Evolutionary conservation across 2,329 filamentous ascomycete genomes (phyloP).

Genomic region (Emericellopsis cladophorae): DNA sequence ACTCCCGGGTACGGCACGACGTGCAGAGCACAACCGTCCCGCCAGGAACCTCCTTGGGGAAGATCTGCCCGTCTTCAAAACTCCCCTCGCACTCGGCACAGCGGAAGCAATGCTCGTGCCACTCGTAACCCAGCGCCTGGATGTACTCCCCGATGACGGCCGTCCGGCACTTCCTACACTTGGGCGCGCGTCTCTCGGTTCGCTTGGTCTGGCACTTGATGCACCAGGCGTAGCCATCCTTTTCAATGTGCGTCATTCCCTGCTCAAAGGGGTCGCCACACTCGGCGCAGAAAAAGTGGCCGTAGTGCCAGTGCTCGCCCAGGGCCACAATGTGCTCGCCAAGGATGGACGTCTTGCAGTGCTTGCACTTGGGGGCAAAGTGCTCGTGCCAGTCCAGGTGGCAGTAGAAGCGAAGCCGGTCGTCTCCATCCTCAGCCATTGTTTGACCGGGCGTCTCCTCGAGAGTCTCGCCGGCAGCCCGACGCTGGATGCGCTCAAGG

Average conservation of each 20-base stretch:
- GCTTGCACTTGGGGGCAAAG: constrained; percentile 86
- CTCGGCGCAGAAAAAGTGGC: constrained; percentile 98
- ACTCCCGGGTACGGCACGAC: constrained; percentile 43
- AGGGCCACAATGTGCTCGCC: constrained; percentile 90
- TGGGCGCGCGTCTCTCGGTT: constrained; percentile 75
- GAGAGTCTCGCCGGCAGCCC: constrained; percentile 43
- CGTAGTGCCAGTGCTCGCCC: constrained; percentile 90
- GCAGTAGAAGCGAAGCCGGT: constrained; percentile 77
- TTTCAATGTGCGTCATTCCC: constrained; percentile 67
- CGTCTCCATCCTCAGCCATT: constrained; percentile 59
- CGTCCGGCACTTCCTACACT: constrained; percentile 73
- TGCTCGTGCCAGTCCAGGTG: constrained; percentile 97
- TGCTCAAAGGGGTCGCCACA: constrained; percentile 88
- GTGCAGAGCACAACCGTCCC: constrained; percentile 45
- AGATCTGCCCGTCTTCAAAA: constrained; percentile 54
- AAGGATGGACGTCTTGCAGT: constrained; percentile 91
- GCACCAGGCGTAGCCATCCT: constrained; percentile 97
- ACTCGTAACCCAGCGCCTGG: constrained; percentile 78
- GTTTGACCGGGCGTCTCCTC: constrained; percentile 51
- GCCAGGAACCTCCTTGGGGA: constrained; percentile 39
- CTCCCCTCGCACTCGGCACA: constrained; percentile 52
- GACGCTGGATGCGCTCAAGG: constrained; percentile 56
- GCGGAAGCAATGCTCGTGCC: constrained; percentile 86
- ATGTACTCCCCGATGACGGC: constrained; percentile 86
- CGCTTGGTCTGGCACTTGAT: constrained; percentile 84